Conservation (phyloP, 176 grass and related monocot genomes). For the Aegilops sharonensis region DNA sequence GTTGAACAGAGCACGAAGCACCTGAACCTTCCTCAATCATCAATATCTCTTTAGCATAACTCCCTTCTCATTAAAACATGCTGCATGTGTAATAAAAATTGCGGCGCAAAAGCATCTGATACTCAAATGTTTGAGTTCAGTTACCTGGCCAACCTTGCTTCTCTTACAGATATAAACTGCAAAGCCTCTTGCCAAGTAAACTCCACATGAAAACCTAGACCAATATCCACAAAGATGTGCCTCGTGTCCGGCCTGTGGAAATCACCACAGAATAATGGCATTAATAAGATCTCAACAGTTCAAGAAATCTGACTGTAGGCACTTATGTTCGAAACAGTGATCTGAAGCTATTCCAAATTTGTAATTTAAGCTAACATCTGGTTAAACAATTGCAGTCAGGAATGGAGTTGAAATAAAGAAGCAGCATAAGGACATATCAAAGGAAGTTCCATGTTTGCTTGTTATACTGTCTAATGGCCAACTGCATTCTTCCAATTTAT, state of each 20-base stretch:
- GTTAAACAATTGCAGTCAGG: not conserved
- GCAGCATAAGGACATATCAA: not conserved
- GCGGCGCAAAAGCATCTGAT: not conserved
- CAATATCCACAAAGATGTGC: constrained; percentile 88
- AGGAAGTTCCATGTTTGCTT: not conserved
- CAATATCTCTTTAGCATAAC: not conserved
- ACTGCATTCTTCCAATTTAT: not conserved
- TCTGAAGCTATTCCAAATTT: not conserved
- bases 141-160: constrained; percentile 74
- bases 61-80: not conserved
- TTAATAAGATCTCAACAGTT: not conserved
- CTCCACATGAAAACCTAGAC: constrained; percentile 95
- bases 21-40: not conserved
- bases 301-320: constrained; percentile 2
- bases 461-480: not conserved
- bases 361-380: constrained; percentile 3
- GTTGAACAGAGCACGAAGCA: constrained; percentile 18
- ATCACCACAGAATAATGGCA: not conserved
- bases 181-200: constrained; percentile 92
- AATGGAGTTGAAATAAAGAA: constrained; percentile 9
- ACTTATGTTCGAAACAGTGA: not conserved
- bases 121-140: not conserved
- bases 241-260: constrained; percentile 64
- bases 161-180: constrained; percentile 89
- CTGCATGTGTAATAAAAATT: not conserved